Evolutionary conservation across 1,139 yeast genomes (phyloP), one percentile per base, ranked within the genome.

Genomic region (Hanseniaspora gamundiae): DNA sequence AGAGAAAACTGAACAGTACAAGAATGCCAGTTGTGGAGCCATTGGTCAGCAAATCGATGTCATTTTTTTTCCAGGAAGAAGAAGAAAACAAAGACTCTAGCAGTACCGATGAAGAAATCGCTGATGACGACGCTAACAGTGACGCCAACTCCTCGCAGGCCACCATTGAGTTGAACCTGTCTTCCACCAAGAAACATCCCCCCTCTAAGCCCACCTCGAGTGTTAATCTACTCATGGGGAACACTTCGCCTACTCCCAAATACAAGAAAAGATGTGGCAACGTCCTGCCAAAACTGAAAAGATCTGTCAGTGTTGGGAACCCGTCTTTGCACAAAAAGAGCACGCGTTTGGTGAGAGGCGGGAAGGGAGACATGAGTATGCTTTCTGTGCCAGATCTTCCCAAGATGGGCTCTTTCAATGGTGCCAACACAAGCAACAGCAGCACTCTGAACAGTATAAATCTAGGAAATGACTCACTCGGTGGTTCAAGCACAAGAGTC

Each of bases 331-430:
- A 17, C 11, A 35, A 13, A 6, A 33, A 33, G 5, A 33, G 16
- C n/a, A 33, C n/a, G n/a, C n/a, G n/a, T n/a, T n/a, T n/a, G n/a
- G n/a, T n/a, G n/a, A n/a, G n/a, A n/a, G n/a, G n/a, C n/a, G n/a
- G n/a, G n/a, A 19, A 17, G 6, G 28, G 39, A n/a, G 28, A 36
- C 17, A 24, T 4, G 13, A n/a, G 5, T n/a, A 5, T 22, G 3
- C n/a, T 21, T 2, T 21, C 38, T 3, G 38, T 58, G 8, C 61
- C 61, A 1, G 63, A 59, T 41, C 49, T 60, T 35, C 64, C 64
- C n/a, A 60, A 58, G 42, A 58, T 60, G 62, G 64, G 64, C 4
- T 59, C 63, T 2, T 60, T 60, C 46, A 54, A 48, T 38, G 56
- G 60, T 39, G 60, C 22, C n/a, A 7, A 13, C 22, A 33, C 3